Evolutionary conservation across 371 early-diverging fungal species (phyloP).

Genomic region (Mucor velutinosus): DNA sequence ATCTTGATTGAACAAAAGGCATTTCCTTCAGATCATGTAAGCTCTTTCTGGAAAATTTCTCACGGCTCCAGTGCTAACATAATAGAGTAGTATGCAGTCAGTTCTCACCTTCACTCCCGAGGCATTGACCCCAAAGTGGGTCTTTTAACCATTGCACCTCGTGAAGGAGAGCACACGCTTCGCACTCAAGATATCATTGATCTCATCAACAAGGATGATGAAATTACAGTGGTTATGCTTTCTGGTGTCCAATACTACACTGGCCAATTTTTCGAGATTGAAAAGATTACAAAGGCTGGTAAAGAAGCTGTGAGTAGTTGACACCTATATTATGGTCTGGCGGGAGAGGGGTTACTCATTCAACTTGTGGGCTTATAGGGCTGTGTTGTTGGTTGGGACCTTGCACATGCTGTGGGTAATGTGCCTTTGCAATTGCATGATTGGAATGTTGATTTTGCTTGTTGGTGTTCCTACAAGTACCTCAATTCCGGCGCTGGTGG

Average conservation of each 20-base stretch:
- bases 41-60: slow-evolving; percentile 26
- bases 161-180: slow-evolving; percentile 71
- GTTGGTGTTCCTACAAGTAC: slow-evolving; percentile 98
- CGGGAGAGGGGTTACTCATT: too few species aligned
- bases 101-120: slow-evolving; percentile 85
- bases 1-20: slow-evolving; percentile 92
- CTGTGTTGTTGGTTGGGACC: slow-evolving; percentile 92
- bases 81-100: slow-evolving; percentile 74
- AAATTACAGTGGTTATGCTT: slow-evolving; percentile 86
- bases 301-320: slow-evolving; percentile 65
- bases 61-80: slow-evolving; percentile 14
- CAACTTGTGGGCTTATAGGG: slow-evolving; percentile 50
- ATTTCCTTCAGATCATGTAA: slow-evolving; percentile 91
- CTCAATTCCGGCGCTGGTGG: slow-evolving; percentile 95
- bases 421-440: slow-evolving; percentile 87
- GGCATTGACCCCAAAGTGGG: slow-evolving; percentile 72
- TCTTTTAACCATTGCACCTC: slow-evolving; percentile 76
- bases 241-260: slow-evolving; percentile 97
- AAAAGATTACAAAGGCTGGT: slow-evolving; percentile 81
- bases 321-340: neutral
- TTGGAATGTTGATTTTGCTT: slow-evolving; percentile 98
- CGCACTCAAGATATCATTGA: slow-evolving; percentile 83
- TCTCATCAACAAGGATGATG: slow-evolving; percentile 71
- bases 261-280: slow-evolving; percentile 92
- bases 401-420: slow-evolving; percentile 97